Conservation (phyloP, 306 rosid species). For the Vachellia pachyceras region DNA sequence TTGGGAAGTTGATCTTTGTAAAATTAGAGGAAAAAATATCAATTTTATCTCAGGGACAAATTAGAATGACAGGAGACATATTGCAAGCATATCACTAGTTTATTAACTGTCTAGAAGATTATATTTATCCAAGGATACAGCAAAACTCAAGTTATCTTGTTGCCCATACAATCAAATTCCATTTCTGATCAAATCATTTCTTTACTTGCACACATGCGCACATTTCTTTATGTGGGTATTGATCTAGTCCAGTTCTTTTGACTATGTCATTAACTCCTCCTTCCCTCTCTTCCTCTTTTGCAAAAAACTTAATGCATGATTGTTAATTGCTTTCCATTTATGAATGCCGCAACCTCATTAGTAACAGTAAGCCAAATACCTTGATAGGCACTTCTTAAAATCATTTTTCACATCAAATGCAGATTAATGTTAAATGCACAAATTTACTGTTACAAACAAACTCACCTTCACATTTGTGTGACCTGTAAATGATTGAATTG, state of each 20-base stretch:
- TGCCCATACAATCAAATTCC: background rate
- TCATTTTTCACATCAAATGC: background rate
- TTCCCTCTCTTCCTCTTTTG: background rate
- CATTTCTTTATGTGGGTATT: background rate
- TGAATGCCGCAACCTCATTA: background rate
- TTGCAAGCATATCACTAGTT: background rate
- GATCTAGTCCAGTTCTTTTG: background rate
- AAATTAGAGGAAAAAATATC: background rate
- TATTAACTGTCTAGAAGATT: background rate
- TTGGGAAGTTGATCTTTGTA: background rate
- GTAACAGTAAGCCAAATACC: slow-evolving; percentile 13
- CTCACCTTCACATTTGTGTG: slow-evolving; percentile 92
- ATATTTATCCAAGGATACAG: background rate
- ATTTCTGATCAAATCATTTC: background rate
- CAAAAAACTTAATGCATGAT: background rate
- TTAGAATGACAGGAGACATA: background rate
- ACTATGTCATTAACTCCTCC: background rate
- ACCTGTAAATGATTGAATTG: slow-evolving; percentile 81
- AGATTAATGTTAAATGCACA: background rate
- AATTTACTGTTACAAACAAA: slow-evolving; percentile 13
- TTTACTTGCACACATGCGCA: background rate
- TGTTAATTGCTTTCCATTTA: background rate
- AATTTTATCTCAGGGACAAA: background rate
- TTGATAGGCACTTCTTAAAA: background rate
- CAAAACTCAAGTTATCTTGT: background rate